These are phyloP conservation scores for Didymella pinodella DNA, from an alignment of 2,329 filamentous ascomycete genomes.

Conservation along the genomic window DNA sequence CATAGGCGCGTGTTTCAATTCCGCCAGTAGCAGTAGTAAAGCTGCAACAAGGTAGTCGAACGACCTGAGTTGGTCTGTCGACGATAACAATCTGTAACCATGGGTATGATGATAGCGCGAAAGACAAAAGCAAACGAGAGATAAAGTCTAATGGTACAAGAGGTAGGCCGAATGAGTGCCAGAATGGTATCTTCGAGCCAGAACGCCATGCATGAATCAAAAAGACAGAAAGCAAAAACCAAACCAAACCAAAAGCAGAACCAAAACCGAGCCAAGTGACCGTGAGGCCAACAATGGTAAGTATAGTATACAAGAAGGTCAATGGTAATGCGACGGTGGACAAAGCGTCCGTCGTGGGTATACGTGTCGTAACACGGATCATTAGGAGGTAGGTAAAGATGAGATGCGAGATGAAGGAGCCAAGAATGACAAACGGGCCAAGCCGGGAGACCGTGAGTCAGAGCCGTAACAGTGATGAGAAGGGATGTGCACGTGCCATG, in stretches of 20 bases:
- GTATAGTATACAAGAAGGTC: slow-evolving; percentile 45
- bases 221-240: slow-evolving; percentile 18
- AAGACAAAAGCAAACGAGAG: slow-evolving; percentile 18
- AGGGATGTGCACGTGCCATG: slow-evolving; percentile 27
- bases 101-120: slow-evolving; percentile 24
- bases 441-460: slow-evolving; percentile 32
- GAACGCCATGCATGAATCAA: slow-evolving; percentile 34
- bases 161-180: slow-evolving; percentile 41
- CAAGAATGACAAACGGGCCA: slow-evolving; percentile 18
- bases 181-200: slow-evolving; percentile 41
- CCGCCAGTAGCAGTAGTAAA: slow-evolving; percentile 12
- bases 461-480: slow-evolving; percentile 30
- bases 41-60: slow-evolving; percentile 16
- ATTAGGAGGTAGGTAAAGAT: slow-evolving; percentile 22
- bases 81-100: slow-evolving; percentile 23
- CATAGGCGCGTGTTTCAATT: slow-evolving; percentile 37
- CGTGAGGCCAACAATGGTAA: slow-evolving; percentile 33
- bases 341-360: slow-evolving; percentile 16
- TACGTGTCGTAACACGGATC: slow-evolving; percentile 23
- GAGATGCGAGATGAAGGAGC: slow-evolving; percentile 23
- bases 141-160: slow-evolving; percentile 42
- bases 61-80: slow-evolving; percentile 20
- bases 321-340: slow-evolving; percentile 18
- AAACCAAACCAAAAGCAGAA: slow-evolving; percentile 20
- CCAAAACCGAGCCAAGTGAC: slow-evolving; percentile 30